Evolutionary conservation across 2,329 filamentous ascomycete species (phyloP).

Genomic region (Aspergillus arachidicola): DNA sequence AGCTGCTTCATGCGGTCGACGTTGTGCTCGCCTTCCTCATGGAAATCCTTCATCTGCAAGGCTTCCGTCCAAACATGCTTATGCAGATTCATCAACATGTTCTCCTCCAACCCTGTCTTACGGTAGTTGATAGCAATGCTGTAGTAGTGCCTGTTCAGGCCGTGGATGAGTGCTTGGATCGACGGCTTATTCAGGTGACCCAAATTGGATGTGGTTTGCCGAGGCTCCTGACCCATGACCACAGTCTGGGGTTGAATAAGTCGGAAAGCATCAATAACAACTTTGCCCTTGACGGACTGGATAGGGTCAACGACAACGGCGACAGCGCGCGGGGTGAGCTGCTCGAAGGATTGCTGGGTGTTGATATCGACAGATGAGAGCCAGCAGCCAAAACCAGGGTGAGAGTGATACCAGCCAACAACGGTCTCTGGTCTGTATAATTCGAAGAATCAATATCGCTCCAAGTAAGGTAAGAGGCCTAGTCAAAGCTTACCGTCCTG

Average conservation of each 20-base stretch:
- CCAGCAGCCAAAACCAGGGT: constrained; percentile 99
- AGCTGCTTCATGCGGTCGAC: constrained; percentile 86
- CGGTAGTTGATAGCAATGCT: constrained; percentile 98
- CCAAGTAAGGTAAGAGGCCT: neutral
- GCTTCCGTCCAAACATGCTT: constrained; percentile 99
- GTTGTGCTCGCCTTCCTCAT: constrained; percentile 78
- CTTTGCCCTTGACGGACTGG: constrained; percentile 98
- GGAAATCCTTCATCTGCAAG: constrained; percentile 94
- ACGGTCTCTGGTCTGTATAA: constrained; percentile 81
- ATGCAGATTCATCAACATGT: constrained; percentile 99
- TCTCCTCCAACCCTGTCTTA: constrained; percentile 96
- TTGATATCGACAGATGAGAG: constrained; percentile 99
- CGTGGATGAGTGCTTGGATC: constrained; percentile 98
- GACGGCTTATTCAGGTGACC: constrained; percentile 98
- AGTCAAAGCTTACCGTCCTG: constrained; percentile 70
- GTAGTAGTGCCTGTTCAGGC: constrained; percentile 98
- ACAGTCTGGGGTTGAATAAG: constrained; percentile 97
- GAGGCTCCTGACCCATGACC: constrained; percentile 96
- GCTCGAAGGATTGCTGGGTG: constrained; percentile 99
- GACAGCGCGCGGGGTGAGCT: constrained; percentile 92
- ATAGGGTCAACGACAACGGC: constrained; percentile 98
- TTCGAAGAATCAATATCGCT: constrained; percentile 14
- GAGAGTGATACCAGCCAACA: constrained; percentile 99
- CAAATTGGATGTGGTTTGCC: constrained; percentile 96
- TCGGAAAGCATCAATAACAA: constrained; percentile 98